Percentiles rank a stretch among this genome's conserved stretches.
These are phyloP conservation scores for Leccinum incarnatum DNA, from an alignment of 768 basidiomycete genomes.

Conservation along the genomic window DNA sequence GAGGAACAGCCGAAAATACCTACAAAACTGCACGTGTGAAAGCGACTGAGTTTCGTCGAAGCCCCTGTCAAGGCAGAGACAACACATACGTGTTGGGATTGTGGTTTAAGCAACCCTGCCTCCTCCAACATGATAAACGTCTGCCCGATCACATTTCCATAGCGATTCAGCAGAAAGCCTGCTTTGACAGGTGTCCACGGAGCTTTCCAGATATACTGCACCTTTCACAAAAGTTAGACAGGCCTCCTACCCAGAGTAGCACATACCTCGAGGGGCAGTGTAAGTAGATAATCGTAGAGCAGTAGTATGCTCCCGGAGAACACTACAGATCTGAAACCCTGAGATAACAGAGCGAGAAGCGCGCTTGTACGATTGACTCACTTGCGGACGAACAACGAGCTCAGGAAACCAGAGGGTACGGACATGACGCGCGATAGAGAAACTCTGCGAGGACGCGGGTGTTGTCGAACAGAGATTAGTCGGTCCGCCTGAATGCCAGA, in stretches of 20 bases:
- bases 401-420: background rate
- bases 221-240: background rate
- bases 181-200: constrained; percentile 13
- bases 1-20: constrained; percentile 5
- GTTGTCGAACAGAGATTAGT: background rate
- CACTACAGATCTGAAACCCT: background rate
- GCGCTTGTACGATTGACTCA: background rate
- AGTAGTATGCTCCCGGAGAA: constrained; percentile 5
- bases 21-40: constrained; percentile 5
- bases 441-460: background rate
- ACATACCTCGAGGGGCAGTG: constrained; percentile 13
- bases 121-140: constrained; percentile 3
- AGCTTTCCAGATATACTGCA: constrained; percentile 17
- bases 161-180: constrained; percentile 18
- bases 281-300: constrained; percentile 11
- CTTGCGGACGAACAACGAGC: background rate
- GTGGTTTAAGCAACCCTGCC: background rate
- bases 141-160: constrained; percentile 16
- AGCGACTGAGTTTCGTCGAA: background rate
- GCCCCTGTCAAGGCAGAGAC: background rate
- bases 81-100: constrained; percentile 3
- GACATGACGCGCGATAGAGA: background rate
- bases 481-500: background rate
- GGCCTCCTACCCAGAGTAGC: background rate
- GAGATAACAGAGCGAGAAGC: background rate